Evolutionary conservation across 768 basidiomycete species (phyloP), one percentile per base, ranked within the genome.

Genomic region (Termitomyces sp.): DNA sequence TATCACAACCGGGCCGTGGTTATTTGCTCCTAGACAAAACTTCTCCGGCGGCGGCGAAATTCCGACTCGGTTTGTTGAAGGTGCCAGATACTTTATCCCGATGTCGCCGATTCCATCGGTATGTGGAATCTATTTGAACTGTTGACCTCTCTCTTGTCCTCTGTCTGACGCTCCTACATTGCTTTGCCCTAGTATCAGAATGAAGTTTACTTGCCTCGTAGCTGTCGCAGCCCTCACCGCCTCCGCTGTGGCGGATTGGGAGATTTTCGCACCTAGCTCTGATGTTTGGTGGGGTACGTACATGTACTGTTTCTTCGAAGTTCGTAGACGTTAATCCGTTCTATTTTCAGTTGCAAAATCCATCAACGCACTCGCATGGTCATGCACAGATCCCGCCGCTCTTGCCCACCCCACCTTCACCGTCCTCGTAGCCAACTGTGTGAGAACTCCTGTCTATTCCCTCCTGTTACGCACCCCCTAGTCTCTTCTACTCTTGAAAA

Each of bases 251-350:
- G 79, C 79, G 5, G 70, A 76, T 59, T 71, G 84, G 55, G 36
- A 63, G 39, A 71, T 88, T 72, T 70, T 76, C 47, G 63, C 67
- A 37, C 86, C 86, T 2, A 72, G 74, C 33, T 67, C 75, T 2
- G 50, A 70, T 62, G 65, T 71, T 13, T 88, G 85, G 85, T 88
- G 86, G 86, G 81, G 86, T 88, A 57, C 50, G 82, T 78, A 14
- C 14, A 0, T 16, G 26, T 20, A 9, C 10, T 45, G 12, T 36
- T 44, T 22, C 47, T 34, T 53, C 45, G n/a, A 24, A 37, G 47
- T 36, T 32, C 14, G 40, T 34, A 20, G 34, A 30, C 5, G 16
- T 40, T 57, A 18, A 51, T 37, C 18, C 20, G 8, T 10, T 36
- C 27, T 14, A 14, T 24, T 2, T 6, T 5, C 64, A 88, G 88